Base-by-base conservation (phyloP, 257 asterid species). In the Galeopsis tetrahit region DNA sequence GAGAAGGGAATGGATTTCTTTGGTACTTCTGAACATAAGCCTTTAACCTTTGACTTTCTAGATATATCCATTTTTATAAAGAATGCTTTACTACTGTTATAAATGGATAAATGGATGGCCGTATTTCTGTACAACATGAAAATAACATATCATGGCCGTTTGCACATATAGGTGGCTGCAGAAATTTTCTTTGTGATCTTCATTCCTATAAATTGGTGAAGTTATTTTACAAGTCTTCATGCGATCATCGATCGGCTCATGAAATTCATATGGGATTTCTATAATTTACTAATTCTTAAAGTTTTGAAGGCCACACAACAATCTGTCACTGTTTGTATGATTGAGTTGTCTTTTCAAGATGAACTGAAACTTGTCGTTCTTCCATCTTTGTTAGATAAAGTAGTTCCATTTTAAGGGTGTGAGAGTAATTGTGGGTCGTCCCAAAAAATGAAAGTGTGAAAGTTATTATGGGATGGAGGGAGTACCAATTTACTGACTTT, bases 171-270 rank as follows among this genome's bases (percentile, higher is more conserved):
- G 53, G 65, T 8, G 13, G 40, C 57, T 65, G 53, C 48, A 61
- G 32, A 64, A 40, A 21, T 4, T 49, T 42, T 64, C 69, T 40
- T 63, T 17, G 40, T 65, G 70, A 28, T 65, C 39, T 28, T 6
- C 57, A 65, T 31, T 2, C 70, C 57, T 65, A 6, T 5, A 31
- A 65, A 43, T 40, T 43, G 11, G 64, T 58, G 64, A 58, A 58
- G 36, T 63, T 2, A 65, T 43, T 57, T 5, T 65, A 43, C 42
- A 28, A 21, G 57, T 31, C 11, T 43, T 65, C 28, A 48, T 65
- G 35, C 28, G 28, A 21, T 21, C 28, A 0, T 21, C 28, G 28
- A 21, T 21, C 28, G 28, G 13, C 7, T 42, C 38, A 9, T 63
- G 11, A 10, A 63, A 64, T 32, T 64, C 39, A 42, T 43, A 0